Evolutionary conservation across 2,329 filamentous ascomycete species (phyloP), one percentile per base, ranked within the genome.

Genomic region (Claviceps cyperi): DNA sequence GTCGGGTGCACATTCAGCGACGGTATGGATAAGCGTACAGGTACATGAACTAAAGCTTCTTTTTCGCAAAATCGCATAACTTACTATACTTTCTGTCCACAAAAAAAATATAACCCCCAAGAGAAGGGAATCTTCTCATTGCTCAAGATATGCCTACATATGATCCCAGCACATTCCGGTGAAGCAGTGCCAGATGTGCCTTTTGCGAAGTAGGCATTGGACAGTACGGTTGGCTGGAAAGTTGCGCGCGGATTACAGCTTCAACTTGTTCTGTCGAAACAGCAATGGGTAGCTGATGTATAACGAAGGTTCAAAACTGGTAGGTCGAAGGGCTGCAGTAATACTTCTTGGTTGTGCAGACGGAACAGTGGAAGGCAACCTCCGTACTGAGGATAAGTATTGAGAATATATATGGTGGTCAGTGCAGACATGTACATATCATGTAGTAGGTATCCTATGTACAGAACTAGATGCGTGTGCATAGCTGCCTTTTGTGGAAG

Each of bases 271-370:
- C n/a, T 41, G 17, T 39, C 40, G 22, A 8, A 40, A 24, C 46
- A 48, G 22, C 46, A 48, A 45, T 51, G 24, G 46, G 40, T 48
- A 48, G 40, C 37, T 43, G 46, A 48, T 45, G 39, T 32, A 43
- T 45, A 40, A 57, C 28, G 2, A 24, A 43, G 8, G 39, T 17
- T 43, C 38, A 39, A 54, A 14, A 56, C 9, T 43, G 5, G 21
- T 43, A 21, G 9, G 9, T 2, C 22, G 19, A 19, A 7, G 11
- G 14, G 19, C 5, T 40, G 8, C 11, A 40, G 17, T 19, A 19
- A 14, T 21, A 2, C 39, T 11, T 9, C 11, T 40, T 14, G 2
- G n/a, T 32, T 32, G 28, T 32, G 5, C 5, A 32, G 9, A 28
- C 24, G 24, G 24, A 9, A 9, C 9, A 32, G 28, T 1, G 3